Evolutionary conservation across 352 stramenopile genomes (phyloP).

Genomic region (Pythium guiyangense): DNA sequence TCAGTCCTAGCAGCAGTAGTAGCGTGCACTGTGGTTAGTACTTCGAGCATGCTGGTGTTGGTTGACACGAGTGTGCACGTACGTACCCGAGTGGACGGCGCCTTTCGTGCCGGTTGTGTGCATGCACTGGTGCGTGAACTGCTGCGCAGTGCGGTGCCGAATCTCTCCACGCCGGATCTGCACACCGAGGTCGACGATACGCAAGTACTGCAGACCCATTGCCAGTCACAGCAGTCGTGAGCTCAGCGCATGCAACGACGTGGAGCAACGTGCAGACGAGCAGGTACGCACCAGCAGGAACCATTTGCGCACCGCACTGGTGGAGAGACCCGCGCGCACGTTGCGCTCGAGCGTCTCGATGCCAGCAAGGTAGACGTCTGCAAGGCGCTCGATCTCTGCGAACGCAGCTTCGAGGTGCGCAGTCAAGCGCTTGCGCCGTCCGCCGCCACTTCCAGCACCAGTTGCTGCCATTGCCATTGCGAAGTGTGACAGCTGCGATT

Average conservation of each 20-base stretch:
- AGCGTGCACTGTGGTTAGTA: background rate
- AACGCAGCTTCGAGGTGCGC: constrained; percentile 41
- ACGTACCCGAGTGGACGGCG: constrained; percentile 44
- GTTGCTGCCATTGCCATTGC: too few species aligned
- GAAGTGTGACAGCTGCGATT: too few species aligned
- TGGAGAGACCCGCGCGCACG: constrained; percentile 30
- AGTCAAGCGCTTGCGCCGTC: constrained; percentile 27
- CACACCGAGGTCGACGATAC: constrained; percentile 54
- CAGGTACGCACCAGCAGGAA: constrained; percentile 41
- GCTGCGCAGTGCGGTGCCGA: constrained; percentile 36
- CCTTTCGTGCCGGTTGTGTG: constrained; percentile 61
- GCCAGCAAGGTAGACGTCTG: constrained; percentile 22
- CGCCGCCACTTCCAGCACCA: background rate
- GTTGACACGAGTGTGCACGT: background rate
- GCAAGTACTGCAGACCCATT: constrained; percentile 43
- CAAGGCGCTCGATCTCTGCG: constrained; percentile 45
- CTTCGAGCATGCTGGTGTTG: too few species aligned
- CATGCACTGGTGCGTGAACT: constrained; percentile 39
- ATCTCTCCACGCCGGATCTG: constrained; percentile 70
- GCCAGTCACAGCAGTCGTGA: background rate
- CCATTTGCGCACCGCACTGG: constrained; percentile 38
- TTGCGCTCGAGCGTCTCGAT: constrained; percentile 45
- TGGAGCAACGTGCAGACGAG: background rate
- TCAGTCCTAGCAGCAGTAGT: constrained; percentile 28
- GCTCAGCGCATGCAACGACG: background rate